Evolutionary conservation across 2,329 filamentous ascomycete species (phyloP).

Genomic region (Zasmidium citrigriseum): DNA sequence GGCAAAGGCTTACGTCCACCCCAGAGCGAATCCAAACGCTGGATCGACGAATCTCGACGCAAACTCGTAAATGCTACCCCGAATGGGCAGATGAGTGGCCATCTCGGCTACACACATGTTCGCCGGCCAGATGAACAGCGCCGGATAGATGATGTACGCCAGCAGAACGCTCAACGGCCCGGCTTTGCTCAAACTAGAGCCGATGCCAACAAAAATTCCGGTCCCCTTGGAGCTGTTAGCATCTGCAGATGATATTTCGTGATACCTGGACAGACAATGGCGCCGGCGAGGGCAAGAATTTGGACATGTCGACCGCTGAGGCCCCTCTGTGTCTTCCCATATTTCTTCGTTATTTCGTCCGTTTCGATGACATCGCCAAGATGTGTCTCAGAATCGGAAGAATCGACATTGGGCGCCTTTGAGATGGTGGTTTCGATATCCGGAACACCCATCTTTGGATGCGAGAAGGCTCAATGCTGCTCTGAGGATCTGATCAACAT

Average conservation of each 20-base stretch:
- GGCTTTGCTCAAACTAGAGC: conserved; percentile 18
- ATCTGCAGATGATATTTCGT: neutral
- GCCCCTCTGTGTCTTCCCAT: conserved; percentile 11
- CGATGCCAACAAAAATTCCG: conserved; percentile 12
- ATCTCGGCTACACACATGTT: conserved; percentile 19
- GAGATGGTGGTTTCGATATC: conserved; percentile 2
- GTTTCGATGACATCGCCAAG: conserved; percentile 2
- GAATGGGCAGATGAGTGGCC: conserved; percentile 15
- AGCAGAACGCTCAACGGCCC: conserved; percentile 30
- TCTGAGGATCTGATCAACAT: neutral
- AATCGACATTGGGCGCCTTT: neutral
- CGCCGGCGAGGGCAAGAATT: conserved; percentile 10
- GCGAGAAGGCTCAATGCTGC: neutral
- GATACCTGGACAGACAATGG: conserved; percentile 2
- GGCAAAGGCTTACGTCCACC: conserved; percentile 45
- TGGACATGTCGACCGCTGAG: conserved; percentile 11
- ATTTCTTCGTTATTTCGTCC: conserved; percentile 3
- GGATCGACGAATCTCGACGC: conserved; percentile 22
- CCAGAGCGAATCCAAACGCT: conserved; percentile 40
- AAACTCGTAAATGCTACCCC: conserved; percentile 14
- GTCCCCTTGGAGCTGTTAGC: neutral
- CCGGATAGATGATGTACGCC: conserved; percentile 19
- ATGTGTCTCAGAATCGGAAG: conserved; percentile 1
- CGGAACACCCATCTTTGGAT: neutral
- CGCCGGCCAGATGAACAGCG: conserved; percentile 12